Evolutionary conservation across 169 alveolate species (phyloP).

Genomic region (Theileria annulata): DNA sequence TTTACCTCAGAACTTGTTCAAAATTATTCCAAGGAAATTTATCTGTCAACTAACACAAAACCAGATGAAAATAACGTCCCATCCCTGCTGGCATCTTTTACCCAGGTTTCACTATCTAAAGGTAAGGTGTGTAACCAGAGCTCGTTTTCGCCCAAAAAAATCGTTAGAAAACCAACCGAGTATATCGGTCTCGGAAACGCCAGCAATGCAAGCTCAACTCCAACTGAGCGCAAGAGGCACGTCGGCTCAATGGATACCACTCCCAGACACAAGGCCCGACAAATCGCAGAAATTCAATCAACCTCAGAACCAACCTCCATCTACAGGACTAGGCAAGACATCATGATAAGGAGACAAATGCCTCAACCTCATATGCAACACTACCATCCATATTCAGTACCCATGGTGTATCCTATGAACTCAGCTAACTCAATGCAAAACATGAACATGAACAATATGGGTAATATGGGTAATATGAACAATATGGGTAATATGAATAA

Average conservation of each 20-base stretch:
- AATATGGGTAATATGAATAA: neutral
- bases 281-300: neutral
- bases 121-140: constrained; percentile 41
- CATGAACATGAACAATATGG: neutral
- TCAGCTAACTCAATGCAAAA: neutral
- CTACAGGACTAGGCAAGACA: constrained; percentile 14
- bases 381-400: neutral
- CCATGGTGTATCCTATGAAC: neutral
- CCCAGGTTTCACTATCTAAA: constrained; percentile 23
- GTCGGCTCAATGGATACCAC: constrained; percentile 6
- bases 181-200: constrained; percentile 11
- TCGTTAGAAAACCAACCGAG: constrained; percentile 11
- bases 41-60: constrained; percentile 9
- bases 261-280: constrained; percentile 17
- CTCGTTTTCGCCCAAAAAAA: constrained; percentile 17
- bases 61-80: constrained; percentile 25
- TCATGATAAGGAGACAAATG: constrained; percentile 6
- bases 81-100: constrained; percentile 36
- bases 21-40: constrained; percentile 27
- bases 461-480: neutral
- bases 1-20: constrained; percentile 31
- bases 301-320: neutral
- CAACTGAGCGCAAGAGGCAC: constrained; percentile 1
- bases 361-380: neutral
- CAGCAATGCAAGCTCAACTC: constrained; percentile 8